Evolutionary conservation across 2,329 filamentous ascomycete genomes (phyloP), one percentile per base, ranked within the genome.

Genomic region (Exophiala aquamarina): DNA sequence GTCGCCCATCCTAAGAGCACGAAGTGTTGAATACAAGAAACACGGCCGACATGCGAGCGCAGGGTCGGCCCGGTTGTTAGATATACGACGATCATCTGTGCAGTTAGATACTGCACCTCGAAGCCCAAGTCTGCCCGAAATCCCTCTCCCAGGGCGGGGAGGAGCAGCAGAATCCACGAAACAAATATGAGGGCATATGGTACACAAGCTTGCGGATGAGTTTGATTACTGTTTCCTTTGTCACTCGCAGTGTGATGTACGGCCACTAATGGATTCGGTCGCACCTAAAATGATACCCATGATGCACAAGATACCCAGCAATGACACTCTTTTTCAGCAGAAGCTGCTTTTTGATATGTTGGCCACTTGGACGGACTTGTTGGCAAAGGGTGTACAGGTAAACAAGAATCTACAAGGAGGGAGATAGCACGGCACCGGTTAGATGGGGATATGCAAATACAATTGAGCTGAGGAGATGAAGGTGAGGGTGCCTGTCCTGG

Each of bases 1-100:
- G 20, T 40, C 36, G 36, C 46, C 43, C 13, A 41, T 58, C 29
- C 35, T 56, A 58, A 82, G 85, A 57, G 87, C 89, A 20, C 83
- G 76, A 41, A 92, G 86, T 65, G 73, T 92, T 47, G 81, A 85
- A 51, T 73, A 86, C 40, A 79, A 80, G 59, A 74, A 77, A 8
- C 86, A 91, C 58, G 79, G 74, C 15, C 78, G 84, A 44, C 85
- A 85, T 54, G 83, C 90, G 60, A 91, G 86, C 61, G 85, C 86
- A 35, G 87, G 87, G 40, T 91, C 86, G 61, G 87, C 87, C 9
- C 86, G 82, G 66, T 68, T 92, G 41, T 70, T 93, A 40, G 83
- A 90, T 40, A 75, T 91, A 37, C 75, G 79, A 17, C 73, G 77
- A 19, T 64, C 65, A 35, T 84, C 80, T 17, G 66, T 69, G 10